Evolutionary conservation across 176 grass and related monocot genomes (phyloP).

Genomic region (Zizania latifolia): DNA sequence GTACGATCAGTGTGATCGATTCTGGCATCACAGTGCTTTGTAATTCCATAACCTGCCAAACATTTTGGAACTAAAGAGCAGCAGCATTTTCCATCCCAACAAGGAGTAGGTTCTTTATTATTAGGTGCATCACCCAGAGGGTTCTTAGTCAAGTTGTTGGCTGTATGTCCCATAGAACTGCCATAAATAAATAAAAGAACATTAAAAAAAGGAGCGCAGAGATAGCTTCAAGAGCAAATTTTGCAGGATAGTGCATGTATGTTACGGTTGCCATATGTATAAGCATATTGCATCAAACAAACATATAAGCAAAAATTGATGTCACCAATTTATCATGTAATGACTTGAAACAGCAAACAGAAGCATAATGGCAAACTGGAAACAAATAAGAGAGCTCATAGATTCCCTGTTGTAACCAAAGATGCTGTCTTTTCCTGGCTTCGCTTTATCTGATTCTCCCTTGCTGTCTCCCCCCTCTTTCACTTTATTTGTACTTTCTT

Average conservation of each 20-base stretch:
- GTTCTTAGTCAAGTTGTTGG: slow-evolving; percentile 26
- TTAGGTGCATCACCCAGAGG: slow-evolving; percentile 29
- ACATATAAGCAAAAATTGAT: neutral
- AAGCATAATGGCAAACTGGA: neutral
- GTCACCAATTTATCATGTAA: no score
- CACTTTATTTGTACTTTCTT: no score
- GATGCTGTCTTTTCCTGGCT: no score
- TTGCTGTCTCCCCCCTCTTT: no score
- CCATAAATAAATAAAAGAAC: slow-evolving; percentile 34
- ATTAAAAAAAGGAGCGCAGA: slow-evolving; percentile 18
- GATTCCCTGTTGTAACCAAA: no score
- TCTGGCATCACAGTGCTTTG: slow-evolving; percentile 31
- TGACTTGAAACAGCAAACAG: neutral
- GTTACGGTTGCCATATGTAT: neutral
- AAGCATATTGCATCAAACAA: neutral
- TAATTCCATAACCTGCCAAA: slow-evolving; percentile 30
- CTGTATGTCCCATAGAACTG: slow-evolving; percentile 44
- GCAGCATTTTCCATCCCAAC: slow-evolving; percentile 40
- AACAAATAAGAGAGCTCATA: neutral
- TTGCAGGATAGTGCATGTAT: neutral
- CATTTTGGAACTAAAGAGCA: slow-evolving; percentile 40
- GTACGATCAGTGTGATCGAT: slow-evolving; percentile 30
- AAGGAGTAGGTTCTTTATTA: slow-evolving; percentile 36
- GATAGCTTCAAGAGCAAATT: slow-evolving; percentile 12
- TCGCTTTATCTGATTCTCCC: no score